Evolutionary conservation across 208 protist genomes (phyloP).

Genomic region (Balamuthia mandrillaris): DNA sequence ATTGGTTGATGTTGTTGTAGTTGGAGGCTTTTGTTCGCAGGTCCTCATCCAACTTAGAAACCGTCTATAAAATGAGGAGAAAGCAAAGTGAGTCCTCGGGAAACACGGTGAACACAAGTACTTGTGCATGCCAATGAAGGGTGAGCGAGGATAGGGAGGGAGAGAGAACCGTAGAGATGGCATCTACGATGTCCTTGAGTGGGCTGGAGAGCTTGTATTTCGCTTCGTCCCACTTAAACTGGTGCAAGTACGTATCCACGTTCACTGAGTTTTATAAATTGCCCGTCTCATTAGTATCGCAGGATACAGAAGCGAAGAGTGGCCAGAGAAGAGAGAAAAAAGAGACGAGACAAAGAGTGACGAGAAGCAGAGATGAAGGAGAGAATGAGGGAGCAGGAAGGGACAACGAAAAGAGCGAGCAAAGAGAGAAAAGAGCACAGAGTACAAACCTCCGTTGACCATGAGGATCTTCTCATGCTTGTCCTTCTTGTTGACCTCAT

Average conservation of each 20-base stretch:
- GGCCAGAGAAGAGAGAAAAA: no score
- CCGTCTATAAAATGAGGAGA: neutral
- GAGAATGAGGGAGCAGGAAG: neutral
- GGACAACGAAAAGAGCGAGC: neutral
- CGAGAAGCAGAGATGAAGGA: no score
- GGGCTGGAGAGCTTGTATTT: conserved; percentile 44
- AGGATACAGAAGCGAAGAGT: neutral
- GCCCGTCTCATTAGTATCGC: neutral
- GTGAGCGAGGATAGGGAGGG: no score
- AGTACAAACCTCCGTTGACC: neutral
- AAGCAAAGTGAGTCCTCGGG: neutral
- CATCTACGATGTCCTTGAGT: conserved; percentile 25
- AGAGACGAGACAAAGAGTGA: no score
- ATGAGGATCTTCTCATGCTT: conserved; percentile 26
- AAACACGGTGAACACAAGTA: no score
- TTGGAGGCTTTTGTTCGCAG: conserved; percentile 47
- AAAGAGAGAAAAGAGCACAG: conserved; percentile 12
- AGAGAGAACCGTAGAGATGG: conserved; percentile 12
- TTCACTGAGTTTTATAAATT: conserved; percentile 10
- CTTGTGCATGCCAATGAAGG: no score
- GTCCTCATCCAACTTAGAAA: conserved; percentile 66
- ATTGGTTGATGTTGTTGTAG: conserved; percentile 30
- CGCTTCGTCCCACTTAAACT: conserved; percentile 50
- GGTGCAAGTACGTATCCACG: neutral
- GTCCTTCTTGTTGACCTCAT: conserved; percentile 21